Evolutionary conservation across 257 asterid species (phyloP).

Genomic region (Galeopsis tetrahit): DNA sequence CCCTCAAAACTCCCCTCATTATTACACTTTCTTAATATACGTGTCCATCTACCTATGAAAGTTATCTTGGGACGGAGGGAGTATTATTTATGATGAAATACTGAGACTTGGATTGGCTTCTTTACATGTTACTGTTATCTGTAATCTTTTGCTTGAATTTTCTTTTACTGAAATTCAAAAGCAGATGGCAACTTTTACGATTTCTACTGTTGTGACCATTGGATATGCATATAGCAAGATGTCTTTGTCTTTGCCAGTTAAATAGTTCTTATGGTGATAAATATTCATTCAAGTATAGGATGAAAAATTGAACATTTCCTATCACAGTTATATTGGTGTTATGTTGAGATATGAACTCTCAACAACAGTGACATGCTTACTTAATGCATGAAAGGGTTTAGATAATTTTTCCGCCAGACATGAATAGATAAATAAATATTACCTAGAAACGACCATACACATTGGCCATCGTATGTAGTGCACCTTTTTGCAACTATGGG

Average conservation of each 20-base stretch:
- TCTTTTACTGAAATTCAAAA: background rate
- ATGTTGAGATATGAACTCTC: slow-evolving; percentile 1
- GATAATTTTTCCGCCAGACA: background rate
- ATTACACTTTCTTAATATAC: too few relatives aligned
- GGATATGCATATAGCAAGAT: slow-evolving; percentile 12
- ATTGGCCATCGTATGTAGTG: slow-evolving; percentile 6
- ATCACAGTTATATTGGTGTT: background rate
- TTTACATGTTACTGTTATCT: background rate
- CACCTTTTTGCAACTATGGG: slow-evolving; percentile 5
- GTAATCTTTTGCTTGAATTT: background rate
- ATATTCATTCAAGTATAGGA: slow-evolving; percentile 18
- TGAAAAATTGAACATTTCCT: background rate
- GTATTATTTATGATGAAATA: background rate
- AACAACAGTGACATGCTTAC: background rate
- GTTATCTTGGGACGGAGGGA: too few relatives aligned
- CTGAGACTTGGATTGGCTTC: slow-evolving; percentile 16
- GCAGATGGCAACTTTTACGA: background rate
- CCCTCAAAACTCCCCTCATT: too few relatives aligned
- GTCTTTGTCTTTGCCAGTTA: background rate
- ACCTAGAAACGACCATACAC: slow-evolving; percentile 17
- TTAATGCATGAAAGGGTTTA: background rate
- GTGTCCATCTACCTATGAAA: too few relatives aligned
- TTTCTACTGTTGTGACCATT: background rate
- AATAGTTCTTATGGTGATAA: background rate
- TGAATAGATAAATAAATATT: slow-evolving; percentile 10